Conservation (phyloP, 2,329 filamentous ascomycete genomes). For the Aspergillus floridensis region DNA sequence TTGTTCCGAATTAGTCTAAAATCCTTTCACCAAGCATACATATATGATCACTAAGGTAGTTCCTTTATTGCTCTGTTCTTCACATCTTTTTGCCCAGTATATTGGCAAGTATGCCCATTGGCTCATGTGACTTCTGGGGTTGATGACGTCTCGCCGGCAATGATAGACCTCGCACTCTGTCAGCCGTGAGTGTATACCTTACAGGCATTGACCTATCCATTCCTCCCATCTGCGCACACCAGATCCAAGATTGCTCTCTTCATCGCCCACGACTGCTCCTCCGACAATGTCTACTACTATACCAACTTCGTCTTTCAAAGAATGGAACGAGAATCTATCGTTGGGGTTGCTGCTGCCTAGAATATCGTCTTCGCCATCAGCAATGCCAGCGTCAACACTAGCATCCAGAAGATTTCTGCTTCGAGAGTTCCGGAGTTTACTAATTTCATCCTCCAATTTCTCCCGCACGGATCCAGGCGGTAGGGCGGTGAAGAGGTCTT, state of each 20-base stretch:
- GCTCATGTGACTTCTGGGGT: not conserved
- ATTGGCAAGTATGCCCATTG: not conserved
- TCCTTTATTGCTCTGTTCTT: too few species aligned
- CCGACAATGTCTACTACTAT: slow-evolving; percentile 73
- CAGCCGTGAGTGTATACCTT: not conserved
- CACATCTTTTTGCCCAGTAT: not conserved
- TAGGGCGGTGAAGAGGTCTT: slow-evolving; percentile 89
- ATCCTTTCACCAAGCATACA: too few species aligned
- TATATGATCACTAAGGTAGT: too few species aligned
- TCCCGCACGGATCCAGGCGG: slow-evolving; percentile 73
- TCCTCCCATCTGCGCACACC: slow-evolving; percentile 82
- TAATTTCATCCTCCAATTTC: slow-evolving; percentile 76
- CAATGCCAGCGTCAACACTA: slow-evolving; percentile 59
- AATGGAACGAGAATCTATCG: slow-evolving; percentile 72
- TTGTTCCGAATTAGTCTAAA: too few species aligned
- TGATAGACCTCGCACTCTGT: not conserved
- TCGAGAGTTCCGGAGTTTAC: slow-evolving; percentile 70
- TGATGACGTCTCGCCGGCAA: not conserved
- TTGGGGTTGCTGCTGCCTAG: slow-evolving; percentile 81
- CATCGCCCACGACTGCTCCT: slow-evolving; percentile 62
- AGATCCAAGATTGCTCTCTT: slow-evolving; percentile 54
- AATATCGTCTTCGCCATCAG: slow-evolving; percentile 70
- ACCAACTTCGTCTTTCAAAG: slow-evolving; percentile 76
- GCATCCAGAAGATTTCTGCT: slow-evolving; percentile 81
- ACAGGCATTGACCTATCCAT: slow-evolving; percentile 80